phyloP scores from a whole-genome alignment of 805 yeast species.

The Yamadazyma sp. region DNA sequence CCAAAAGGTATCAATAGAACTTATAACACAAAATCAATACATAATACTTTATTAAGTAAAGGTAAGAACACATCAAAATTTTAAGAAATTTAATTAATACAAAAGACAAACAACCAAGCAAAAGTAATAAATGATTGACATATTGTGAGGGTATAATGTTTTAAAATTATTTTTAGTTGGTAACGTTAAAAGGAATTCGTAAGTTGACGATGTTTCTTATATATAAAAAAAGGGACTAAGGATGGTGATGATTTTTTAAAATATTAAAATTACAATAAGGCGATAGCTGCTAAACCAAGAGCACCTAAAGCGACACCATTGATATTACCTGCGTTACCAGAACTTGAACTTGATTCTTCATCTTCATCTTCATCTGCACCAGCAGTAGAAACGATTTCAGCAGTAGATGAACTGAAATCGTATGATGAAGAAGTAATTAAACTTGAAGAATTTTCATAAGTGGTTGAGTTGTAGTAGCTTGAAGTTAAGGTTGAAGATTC shows the following conservation, averaged over 20 bases:
- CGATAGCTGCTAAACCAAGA: slow-evolving; percentile 27
- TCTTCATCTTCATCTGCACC: slow-evolving; percentile 12
- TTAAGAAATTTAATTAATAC: too few relatives aligned
- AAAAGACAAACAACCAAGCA: too few relatives aligned
- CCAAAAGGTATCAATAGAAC: neutral
- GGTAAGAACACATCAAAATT: too few relatives aligned
- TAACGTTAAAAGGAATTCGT: too few relatives aligned
- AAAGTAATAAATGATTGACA: too few relatives aligned
- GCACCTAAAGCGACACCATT: slow-evolving; percentile 19
- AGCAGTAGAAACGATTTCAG: slow-evolving; percentile 14
- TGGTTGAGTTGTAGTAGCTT: slow-evolving; percentile 8
- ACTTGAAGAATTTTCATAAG: slow-evolving; percentile 9
- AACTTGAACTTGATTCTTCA: slow-evolving; percentile 10
- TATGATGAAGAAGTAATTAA: slow-evolving; percentile 2
- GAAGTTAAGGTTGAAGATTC: too few relatives aligned
- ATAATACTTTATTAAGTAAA: slow-evolving; percentile 1
- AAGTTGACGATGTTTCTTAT: too few relatives aligned
- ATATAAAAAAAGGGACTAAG: too few relatives aligned
- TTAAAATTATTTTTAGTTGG: too few relatives aligned
- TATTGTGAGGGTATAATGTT: too few relatives aligned
- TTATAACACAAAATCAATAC: neutral
- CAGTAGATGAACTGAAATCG: slow-evolving; percentile 4
- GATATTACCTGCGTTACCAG: slow-evolving; percentile 10
- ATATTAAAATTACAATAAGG: slow-evolving; percentile 15
- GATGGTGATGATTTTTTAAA: too few relatives aligned